phyloP scores from a whole-genome alignment of 495 filamentous ascomycete species.

The Sporormia fimetaria region DNA sequence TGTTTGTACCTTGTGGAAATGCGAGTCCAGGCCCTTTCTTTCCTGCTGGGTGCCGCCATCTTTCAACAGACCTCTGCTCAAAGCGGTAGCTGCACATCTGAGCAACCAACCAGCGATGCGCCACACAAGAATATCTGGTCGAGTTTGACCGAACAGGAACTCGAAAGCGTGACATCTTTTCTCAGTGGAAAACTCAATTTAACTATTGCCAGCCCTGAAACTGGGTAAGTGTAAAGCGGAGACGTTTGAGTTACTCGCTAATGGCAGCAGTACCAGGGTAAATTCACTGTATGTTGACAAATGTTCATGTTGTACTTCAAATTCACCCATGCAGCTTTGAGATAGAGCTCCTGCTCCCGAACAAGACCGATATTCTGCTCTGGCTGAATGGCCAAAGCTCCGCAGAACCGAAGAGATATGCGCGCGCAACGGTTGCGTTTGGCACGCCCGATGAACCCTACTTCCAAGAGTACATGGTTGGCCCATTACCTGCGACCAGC shows the following conservation, averaged over 20 bases:
- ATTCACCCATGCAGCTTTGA: constrained; percentile 1
- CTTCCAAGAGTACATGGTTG: constrained; percentile 38
- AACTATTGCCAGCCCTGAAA: not conserved
- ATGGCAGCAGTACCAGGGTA: not conserved
- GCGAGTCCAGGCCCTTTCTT: too few species aligned
- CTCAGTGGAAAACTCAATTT: not conserved
- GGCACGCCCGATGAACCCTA: constrained; percentile 35
- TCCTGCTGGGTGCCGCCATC: too few species aligned
- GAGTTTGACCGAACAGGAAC: not conserved
- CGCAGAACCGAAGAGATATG: constrained; percentile 36
- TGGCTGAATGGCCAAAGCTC: constrained; percentile 35
- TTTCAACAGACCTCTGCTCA: not conserved
- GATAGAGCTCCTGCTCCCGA: constrained; percentile 39
- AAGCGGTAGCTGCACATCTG: not conserved
- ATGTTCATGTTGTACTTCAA: too few species aligned
- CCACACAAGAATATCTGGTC: constrained; percentile 5
- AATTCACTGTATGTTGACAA: constrained; percentile 6
- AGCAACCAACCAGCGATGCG: not conserved
- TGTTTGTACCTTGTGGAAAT: too few species aligned
- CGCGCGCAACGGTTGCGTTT: constrained; percentile 37
- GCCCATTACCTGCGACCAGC: constrained; percentile 39
- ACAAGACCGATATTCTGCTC: constrained; percentile 41
- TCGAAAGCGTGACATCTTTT: not conserved
- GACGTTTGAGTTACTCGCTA: not conserved
- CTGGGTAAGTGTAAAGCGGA: not conserved